A percentile compares a stretch with the other conserved stretches of the same genome.
Evolutionary conservation across 306 rosid genomes (phyloP).

Genomic region (Lathyrus sativus): DNA sequence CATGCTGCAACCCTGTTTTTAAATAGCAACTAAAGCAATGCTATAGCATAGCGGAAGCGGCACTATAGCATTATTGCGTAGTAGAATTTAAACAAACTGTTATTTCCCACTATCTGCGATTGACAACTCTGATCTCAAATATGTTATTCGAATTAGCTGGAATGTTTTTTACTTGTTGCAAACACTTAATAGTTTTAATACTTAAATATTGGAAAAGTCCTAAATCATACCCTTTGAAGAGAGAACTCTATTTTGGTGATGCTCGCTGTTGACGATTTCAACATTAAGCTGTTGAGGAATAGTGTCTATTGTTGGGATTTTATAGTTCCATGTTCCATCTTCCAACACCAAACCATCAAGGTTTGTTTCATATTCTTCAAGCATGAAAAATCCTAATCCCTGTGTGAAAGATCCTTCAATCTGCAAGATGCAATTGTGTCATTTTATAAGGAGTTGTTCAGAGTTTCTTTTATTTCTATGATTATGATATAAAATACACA

Average conservation of each 20-base stretch:
- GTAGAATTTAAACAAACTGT: too few species aligned
- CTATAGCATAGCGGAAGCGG: too few species aligned
- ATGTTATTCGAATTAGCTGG: too few species aligned
- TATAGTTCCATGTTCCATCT: constrained; percentile 79
- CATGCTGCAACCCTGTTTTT: too few species aligned
- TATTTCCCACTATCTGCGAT: too few species aligned
- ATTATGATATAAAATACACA: neutral
- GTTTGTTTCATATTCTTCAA: constrained; percentile 70
- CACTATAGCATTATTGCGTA: too few species aligned
- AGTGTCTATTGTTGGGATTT: constrained; percentile 83
- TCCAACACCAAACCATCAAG: constrained; percentile 62
- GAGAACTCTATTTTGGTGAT: constrained; percentile 64
- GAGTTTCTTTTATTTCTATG: too few species aligned
- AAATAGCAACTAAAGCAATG: too few species aligned
- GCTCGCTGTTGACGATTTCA: constrained; percentile 67
- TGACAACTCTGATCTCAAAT: too few species aligned
- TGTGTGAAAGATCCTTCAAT: constrained; percentile 90
- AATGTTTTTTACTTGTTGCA: neutral
- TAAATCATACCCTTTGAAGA: constrained; percentile 72
- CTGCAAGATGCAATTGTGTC: constrained; percentile 48
- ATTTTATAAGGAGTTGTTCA: neutral
- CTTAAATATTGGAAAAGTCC: constrained; percentile 5
- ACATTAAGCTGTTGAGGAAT: constrained; percentile 76
- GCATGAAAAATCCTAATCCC: constrained; percentile 85
- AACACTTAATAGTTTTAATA: neutral